Evolutionary conservation across 2,329 filamentous ascomycete species (phyloP), one percentile per base, ranked within the genome.

Genomic region (Pseudocercospora fuligena): DNA sequence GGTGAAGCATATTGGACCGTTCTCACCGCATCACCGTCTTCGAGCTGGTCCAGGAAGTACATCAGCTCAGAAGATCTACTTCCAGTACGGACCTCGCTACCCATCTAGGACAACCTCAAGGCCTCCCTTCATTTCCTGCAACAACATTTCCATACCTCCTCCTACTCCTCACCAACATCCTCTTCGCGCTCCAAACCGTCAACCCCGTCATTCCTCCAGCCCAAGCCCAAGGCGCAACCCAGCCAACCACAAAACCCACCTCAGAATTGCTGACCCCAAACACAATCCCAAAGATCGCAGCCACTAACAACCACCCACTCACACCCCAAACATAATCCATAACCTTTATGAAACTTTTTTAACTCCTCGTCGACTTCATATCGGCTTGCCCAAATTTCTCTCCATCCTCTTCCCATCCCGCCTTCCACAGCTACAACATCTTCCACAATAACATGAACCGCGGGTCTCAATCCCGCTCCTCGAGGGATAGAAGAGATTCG

Each of bases 401-500:
- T 58, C 40, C 61, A 68, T 4, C 12, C 8, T 47, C 19, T 21
- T 11, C 63, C 66, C 29, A 60, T 7, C 12, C 43, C 43, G 2
- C 66, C 66, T 29, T 68, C 66, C 23, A 68, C 66, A 9, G 66
- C 66, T 5, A 66, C 59, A 14, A 66, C 47, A 31, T 68, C 66
- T 36, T 68, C 66, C 27, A 53, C 47, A 51, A 68, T 66, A 9
- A 56, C 60, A n/a, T 60, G 62, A 14, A 54, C 53, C 23, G 47
- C 66, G 14, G 63, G 56, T 7, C 63, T 40, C 43, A 66, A n/a
- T 1, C 14, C 16, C 25, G 36, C 16, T 29, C 63, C 63, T 21
- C 36, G 21, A 0, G 29, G 36, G 3, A 66, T 36, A 0, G 19
- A 25, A 2, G 57, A 60, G 0, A 60, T 60, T 9, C 36, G 59